phyloP scores from a whole-genome alignment of 495 filamentous ascomycete genomes.

The Penicillium riverlandense region DNA sequence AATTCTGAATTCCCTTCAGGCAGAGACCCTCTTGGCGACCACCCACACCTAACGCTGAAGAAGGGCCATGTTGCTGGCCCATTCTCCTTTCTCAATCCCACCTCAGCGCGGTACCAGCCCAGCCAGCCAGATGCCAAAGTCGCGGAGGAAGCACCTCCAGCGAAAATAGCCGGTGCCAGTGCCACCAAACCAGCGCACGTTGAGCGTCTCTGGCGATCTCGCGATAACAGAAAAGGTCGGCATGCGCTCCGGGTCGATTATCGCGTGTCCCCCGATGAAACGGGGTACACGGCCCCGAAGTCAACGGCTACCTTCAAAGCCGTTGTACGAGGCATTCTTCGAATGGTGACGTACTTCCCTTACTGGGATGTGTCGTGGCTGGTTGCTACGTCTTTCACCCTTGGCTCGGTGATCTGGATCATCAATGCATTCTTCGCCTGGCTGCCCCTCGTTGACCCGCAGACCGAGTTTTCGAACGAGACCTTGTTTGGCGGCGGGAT shows the following conservation, averaged over 20 bases:
- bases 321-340: slow-evolving; percentile 36
- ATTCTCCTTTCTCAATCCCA: slow-evolving; percentile 16
- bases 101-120: not conserved
- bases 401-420: slow-evolving; percentile 58
- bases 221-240: slow-evolving; percentile 68
- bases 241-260: slow-evolving; percentile 48
- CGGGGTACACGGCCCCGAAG: slow-evolving; percentile 26
- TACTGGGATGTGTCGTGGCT: slow-evolving; percentile 65
- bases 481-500: slow-evolving; percentile 47
- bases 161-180: not conserved
- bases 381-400: slow-evolving; percentile 57
- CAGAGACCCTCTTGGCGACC: slow-evolving; percentile 7
- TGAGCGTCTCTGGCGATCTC: slow-evolving; percentile 50
- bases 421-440: slow-evolving; percentile 65
- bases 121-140: not conserved
- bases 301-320: slow-evolving; percentile 34
- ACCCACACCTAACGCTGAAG: slow-evolving; percentile 6
- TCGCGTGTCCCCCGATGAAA: slow-evolving; percentile 9
- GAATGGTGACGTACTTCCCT: slow-evolving; percentile 52
- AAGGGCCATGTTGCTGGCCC: slow-evolving; percentile 13
- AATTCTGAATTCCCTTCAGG: slow-evolving; percentile 11
- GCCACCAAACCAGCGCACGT: slow-evolving; percentile 5
- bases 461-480: slow-evolving; percentile 50
- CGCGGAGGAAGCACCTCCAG: not conserved
- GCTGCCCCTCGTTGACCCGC: slow-evolving; percentile 49